phyloP scores from a whole-genome alignment of 2,329 filamentous ascomycete species.

The Rutstroemia sp. region DNA sequence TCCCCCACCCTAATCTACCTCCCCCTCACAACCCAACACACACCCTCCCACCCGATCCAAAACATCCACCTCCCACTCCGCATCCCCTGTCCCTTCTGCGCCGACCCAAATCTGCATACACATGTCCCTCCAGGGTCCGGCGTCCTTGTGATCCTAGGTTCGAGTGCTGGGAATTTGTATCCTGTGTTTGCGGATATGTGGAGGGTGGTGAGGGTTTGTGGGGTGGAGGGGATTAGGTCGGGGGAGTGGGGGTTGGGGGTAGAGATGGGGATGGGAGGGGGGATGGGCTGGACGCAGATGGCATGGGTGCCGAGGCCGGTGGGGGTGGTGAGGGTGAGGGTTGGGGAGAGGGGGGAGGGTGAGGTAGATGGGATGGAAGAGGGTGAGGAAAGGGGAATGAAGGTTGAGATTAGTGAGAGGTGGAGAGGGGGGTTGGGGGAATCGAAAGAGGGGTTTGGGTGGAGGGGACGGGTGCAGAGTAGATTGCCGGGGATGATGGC shows the following conservation, averaged over 20 bases:
- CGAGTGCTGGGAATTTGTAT: neutral
- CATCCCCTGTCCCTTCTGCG: slow-evolving; percentile 18
- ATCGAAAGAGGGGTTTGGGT: slow-evolving; percentile 6
- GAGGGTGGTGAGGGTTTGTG: neutral
- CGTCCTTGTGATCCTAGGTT: slow-evolving; percentile 9
- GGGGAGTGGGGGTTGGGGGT: slow-evolving; percentile 8
- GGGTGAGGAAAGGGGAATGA: neutral
- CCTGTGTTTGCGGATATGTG: slow-evolving; percentile 10
- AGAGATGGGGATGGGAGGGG: too few species aligned
- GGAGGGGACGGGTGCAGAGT: slow-evolving; percentile 2
- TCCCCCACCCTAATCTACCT: neutral
- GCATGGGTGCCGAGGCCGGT: slow-evolving; percentile 18
- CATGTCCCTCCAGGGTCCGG: slow-evolving; percentile 6
- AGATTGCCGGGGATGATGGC: slow-evolving; percentile 18
- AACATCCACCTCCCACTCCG: slow-evolving; percentile 4
- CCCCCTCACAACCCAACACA: neutral
- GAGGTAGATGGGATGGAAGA: too few species aligned
- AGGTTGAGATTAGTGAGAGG: neutral
- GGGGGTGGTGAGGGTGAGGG: slow-evolving; percentile 6
- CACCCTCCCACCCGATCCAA: neutral
- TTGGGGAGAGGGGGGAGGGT: neutral
- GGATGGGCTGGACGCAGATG: slow-evolving; percentile 12
- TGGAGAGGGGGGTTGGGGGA: neutral
- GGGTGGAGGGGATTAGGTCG: slow-evolving; percentile 4
- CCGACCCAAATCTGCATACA: neutral